Evolutionary conservation across 305 asterid genomes (phyloP).

Genomic region (Fraxinus nigra): DNA sequence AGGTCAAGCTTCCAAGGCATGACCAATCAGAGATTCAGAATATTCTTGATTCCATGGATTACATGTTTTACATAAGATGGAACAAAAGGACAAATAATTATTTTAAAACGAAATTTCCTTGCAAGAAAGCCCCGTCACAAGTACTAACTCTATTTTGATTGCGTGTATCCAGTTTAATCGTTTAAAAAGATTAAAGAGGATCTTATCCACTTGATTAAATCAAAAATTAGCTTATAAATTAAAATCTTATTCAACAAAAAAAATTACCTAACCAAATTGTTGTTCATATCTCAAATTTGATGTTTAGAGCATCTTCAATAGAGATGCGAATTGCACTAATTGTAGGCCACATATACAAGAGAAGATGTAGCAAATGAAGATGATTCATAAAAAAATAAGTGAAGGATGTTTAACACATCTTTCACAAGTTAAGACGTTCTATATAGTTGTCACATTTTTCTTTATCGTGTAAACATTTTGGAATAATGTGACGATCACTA

Average conservation of each 20-base stretch:
- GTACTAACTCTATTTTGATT: neutral
- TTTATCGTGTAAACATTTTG: neutral
- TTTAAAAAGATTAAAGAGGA: neutral
- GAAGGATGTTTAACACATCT: neutral
- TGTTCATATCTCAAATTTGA: neutral
- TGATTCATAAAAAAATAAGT: too few relatives aligned
- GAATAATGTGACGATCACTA: neutral
- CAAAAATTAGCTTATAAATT: neutral
- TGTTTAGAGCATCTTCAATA: neutral
- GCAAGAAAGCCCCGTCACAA: neutral
- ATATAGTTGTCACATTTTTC: neutral
- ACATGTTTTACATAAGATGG: neutral
- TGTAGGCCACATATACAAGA: too few relatives aligned
- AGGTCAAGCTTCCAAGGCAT: slow-evolving; percentile 54
- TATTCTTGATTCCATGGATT: neutral
- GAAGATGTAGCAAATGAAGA: neutral
- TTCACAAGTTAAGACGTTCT: neutral
- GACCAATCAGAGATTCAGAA: neutral
- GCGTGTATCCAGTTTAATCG: neutral
- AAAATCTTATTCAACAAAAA: neutral
- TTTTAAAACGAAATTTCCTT: neutral
- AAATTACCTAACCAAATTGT: neutral
- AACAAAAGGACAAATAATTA: neutral
- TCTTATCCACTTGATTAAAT: neutral
- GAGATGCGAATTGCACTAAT: too few relatives aligned